Percentiles rank a stretch among this genome's conserved stretches.
These are phyloP conservation scores for Cardamine chenopodiifolia DNA, from an alignment of 345 rosid genomes.

Conservation along the genomic window DNA sequence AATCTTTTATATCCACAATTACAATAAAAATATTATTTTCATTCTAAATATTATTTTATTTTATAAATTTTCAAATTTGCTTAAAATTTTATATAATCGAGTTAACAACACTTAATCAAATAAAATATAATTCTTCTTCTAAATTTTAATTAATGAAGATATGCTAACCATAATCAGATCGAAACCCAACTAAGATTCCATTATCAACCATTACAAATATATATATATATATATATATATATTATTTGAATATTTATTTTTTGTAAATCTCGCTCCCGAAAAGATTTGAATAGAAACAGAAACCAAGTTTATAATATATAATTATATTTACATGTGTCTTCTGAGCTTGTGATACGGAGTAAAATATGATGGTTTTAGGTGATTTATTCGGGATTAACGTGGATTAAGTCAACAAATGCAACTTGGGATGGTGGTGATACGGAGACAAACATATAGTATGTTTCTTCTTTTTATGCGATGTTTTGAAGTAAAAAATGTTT, in stretches of 20 bases:
- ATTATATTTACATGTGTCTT: not conserved
- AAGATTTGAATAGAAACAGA: not conserved
- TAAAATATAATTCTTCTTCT: slow-evolving; percentile 13
- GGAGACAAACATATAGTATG: slow-evolving; percentile 4
- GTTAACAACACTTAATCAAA: too few relatives aligned
- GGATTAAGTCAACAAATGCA: slow-evolving; percentile 33
- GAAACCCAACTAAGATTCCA: slow-evolving; percentile 15
- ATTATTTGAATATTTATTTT: not conserved
- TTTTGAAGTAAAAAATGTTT: slow-evolving; percentile 28
- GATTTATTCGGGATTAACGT: not conserved
- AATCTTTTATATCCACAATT: too few relatives aligned
- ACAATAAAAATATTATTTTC: too few relatives aligned
- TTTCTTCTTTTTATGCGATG: not conserved
- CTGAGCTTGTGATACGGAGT: not conserved
- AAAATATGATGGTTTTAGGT: slow-evolving; percentile 16
- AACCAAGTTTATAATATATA: not conserved
- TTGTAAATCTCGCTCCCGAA: not conserved
- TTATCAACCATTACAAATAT: not conserved
- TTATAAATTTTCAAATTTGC: too few relatives aligned
- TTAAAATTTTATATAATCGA: too few relatives aligned
- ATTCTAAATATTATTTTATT: too few relatives aligned
- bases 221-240: too few relatives aligned
- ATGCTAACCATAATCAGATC: slow-evolving; percentile 27
- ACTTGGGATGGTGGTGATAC: slow-evolving; percentile 4
- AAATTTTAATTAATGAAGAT: slow-evolving; percentile 18